A percentile compares a stretch with the other conserved stretches of the same genome.
Conservation (phyloP, 768 basidiomycete genomes). For the Chalciporus chontae region DNA sequence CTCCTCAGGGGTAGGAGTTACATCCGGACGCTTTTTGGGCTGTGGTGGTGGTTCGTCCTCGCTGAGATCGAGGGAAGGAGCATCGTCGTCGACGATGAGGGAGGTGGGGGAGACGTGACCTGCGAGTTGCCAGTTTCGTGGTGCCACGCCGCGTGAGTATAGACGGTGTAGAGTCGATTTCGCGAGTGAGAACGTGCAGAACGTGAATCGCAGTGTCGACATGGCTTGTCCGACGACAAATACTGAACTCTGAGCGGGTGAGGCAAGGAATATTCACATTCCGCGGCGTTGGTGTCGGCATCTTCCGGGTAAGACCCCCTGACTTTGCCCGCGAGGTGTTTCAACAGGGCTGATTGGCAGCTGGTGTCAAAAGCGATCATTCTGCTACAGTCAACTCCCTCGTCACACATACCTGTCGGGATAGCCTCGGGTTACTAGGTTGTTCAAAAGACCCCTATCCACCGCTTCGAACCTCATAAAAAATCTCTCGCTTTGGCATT, state of each 20-base stretch:
- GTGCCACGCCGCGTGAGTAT: slow-evolving; percentile 23
- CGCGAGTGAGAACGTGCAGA: slow-evolving; percentile 4
- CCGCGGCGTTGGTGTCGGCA: slow-evolving; percentile 22
- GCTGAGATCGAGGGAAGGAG: slow-evolving; percentile 22
- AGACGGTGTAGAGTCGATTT: slow-evolving; percentile 16
- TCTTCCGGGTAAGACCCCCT: slow-evolving; percentile 9
- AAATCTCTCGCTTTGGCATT: too few species aligned
- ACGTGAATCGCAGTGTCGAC: slow-evolving; percentile 12
- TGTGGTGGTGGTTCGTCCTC: slow-evolving; percentile 30
- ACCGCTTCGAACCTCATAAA: too few species aligned
- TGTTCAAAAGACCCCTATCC: too few species aligned
- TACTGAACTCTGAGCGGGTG: not conserved
- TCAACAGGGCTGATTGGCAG: too few species aligned
- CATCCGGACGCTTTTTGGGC: slow-evolving; percentile 14
- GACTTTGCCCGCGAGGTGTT: too few species aligned
- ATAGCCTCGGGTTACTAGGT: too few species aligned
- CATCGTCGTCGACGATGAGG: slow-evolving; percentile 21
- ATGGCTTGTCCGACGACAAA: not conserved
- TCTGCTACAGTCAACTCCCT: too few species aligned
- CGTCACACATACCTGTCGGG: too few species aligned
- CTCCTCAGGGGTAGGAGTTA: slow-evolving; percentile 39
- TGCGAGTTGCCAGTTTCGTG: slow-evolving; percentile 30
- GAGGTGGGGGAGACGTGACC: slow-evolving; percentile 32
- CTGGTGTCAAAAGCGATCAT: too few species aligned
- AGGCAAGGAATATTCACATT: slow-evolving; percentile 4